Percentiles rank a stretch among this genome's conserved stretches.
Evolutionary conservation across 2,329 filamentous ascomycete species (phyloP).

Genomic region (Blumeria graminis): DNA sequence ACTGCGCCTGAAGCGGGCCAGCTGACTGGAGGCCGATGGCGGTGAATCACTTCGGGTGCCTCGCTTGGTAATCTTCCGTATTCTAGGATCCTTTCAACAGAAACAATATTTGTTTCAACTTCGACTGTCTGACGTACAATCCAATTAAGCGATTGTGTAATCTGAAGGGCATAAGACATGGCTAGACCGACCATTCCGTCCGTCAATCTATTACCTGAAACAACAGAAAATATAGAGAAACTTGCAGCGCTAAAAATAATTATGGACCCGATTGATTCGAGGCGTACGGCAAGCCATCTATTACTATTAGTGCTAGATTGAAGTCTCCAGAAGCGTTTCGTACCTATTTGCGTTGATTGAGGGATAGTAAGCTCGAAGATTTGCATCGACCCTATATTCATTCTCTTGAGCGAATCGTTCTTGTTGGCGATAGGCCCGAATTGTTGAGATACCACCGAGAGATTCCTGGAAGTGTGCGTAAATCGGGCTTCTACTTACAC

Average conservation of each 20-base stretch:
- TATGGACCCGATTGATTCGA: constrained; percentile 85
- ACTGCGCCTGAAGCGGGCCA: constrained; percentile 84
- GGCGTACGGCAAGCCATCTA: constrained; percentile 78
- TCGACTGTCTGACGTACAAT: constrained; percentile 96
- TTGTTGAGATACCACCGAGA: constrained; percentile 78
- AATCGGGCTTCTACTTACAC: constrained; percentile 83
- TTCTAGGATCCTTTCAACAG: constrained; percentile 89
- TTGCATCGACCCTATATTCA: constrained; percentile 90
- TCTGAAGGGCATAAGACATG: constrained; percentile 94
- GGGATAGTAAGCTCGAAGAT: constrained; percentile 82
- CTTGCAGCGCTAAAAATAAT: constrained; percentile 76
- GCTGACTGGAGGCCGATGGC: constrained; percentile 62
- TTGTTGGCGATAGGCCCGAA: constrained; percentile 82
- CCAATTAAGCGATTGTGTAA: constrained; percentile 95
- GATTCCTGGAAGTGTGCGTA: constrained; percentile 98
- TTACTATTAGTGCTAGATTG: constrained; percentile 15
- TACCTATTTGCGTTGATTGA: constrained; percentile 52
- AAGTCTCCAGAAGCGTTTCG: constrained; percentile 1
- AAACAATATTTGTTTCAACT: constrained; percentile 99
- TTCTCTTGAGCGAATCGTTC: constrained; percentile 76
- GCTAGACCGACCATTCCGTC: constrained; percentile 68
- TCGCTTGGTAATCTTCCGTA: constrained; percentile 82
- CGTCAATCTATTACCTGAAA: constrained; percentile 35
- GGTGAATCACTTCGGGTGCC: constrained; percentile 78
- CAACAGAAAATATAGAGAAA: constrained; percentile 60